Evolutionary conservation across 2,329 filamentous ascomycete species (phyloP), one percentile per base, ranked within the genome.

Genomic region (Blastomyces silverae): DNA sequence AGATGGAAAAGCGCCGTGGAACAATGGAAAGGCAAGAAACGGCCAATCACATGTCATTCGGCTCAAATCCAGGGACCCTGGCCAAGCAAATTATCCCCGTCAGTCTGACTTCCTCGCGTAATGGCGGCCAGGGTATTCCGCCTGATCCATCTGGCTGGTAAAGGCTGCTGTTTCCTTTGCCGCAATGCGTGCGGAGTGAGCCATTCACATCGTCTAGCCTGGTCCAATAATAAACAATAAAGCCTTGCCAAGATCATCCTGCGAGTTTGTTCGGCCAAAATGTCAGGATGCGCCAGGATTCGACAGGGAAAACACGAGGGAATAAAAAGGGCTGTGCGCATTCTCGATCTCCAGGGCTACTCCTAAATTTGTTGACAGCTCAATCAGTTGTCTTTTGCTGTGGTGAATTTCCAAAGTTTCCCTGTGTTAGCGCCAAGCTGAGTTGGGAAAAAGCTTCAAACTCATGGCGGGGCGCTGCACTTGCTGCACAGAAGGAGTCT

Each of bases 101-200:
- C 39, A 60, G 25, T 6, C 37, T 28, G 39, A 44, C 42, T 46
- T 60, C 8, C 39, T 61, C 28, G 22, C 58, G 5, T n/a, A 34
- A 61, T 17, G 15, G 28, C 5, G 42, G 50, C 58, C 25, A 37
- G 58, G 57, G 28, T 52, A 52, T 50, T 61, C 58, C 42, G 42
- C 34, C 58, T 37, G 58, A 61, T 61, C 58, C 58, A 61, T 61
- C 58, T 61, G 42, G 58, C 42, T 61, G 58, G 58, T 44, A 61
- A 50, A 17, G 28, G 3, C n/a, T 22, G 42, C 25, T 20, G 28
- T 11, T 60, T 60, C 20, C n/a, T 39, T 13, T 39, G 10, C 7
- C 2, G 37, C 37, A 28, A 5, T 39, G 5, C n/a, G 11, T 52
- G 48, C 22, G 50, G 46, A 28, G 50, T 7, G 13, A 52, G 3